These are phyloP conservation scores for Nemania sp. DNA, from an alignment of 2,329 filamentous ascomycete genomes.

Conservation along the genomic window DNA sequence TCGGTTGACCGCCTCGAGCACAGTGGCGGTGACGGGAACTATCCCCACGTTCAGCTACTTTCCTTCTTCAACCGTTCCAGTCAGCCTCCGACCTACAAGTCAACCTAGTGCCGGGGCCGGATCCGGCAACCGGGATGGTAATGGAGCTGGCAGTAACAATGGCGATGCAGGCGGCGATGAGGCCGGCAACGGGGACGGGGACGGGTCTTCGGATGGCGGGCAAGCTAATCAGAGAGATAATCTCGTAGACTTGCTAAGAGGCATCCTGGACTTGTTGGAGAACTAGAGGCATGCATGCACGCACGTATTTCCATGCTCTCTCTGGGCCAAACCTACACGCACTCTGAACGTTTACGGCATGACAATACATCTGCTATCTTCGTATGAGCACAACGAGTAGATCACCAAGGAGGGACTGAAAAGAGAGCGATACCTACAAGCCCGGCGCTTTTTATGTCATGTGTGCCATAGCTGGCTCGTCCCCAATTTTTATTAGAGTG, in stretches of 20 bases:
- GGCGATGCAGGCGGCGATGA: neutral
- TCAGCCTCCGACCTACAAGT: neutral
- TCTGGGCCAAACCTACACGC: neutral
- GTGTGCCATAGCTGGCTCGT: too few relatives aligned
- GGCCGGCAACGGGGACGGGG: neutral
- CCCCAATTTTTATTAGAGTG: too few relatives aligned
- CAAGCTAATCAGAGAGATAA: neutral
- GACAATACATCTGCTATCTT: neutral
- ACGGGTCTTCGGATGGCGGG: neutral
- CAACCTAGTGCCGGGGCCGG: slow-evolving; percentile 7
- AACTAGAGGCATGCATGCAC: neutral
- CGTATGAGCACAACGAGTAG: too few relatives aligned
- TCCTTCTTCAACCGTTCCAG: slow-evolving; percentile 17
- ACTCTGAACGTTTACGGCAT: neutral
- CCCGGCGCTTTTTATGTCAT: too few relatives aligned
- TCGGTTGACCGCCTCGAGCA: neutral
- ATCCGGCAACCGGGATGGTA: neutral
- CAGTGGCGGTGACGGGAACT: slow-evolving; percentile 5
- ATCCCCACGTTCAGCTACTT: slow-evolving; percentile 17
- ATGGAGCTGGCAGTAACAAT: neutral
- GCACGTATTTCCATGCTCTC: neutral
- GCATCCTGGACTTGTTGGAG: slow-evolving; percentile 11
- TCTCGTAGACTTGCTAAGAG: slow-evolving; percentile 1
- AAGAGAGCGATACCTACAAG: too few relatives aligned
- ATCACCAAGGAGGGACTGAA: too few relatives aligned